phyloP scores from a whole-genome alignment of 768 basidiomycete genomes.

The Suillus plorans region DNA sequence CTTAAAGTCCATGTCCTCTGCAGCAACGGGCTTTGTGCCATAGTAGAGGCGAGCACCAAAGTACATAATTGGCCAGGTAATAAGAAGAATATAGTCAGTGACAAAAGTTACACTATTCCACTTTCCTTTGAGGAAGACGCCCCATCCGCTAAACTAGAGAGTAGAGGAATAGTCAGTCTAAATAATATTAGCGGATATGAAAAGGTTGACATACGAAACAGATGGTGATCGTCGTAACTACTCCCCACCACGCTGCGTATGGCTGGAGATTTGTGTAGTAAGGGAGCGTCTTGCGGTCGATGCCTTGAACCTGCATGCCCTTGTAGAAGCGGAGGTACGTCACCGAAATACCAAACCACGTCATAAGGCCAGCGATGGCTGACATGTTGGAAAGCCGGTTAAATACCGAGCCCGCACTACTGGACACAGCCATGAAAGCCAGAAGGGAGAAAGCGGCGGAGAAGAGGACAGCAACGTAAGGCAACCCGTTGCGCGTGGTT shows the following conservation, averaged over 20 bases:
- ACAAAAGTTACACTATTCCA: slow-evolving; percentile 69
- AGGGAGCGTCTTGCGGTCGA: slow-evolving; percentile 69
- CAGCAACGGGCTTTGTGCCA: slow-evolving; percentile 19
- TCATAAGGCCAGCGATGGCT: slow-evolving; percentile 62
- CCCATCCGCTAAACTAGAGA: slow-evolving; percentile 46
- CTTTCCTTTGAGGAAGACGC: slow-evolving; percentile 49
- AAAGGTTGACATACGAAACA: slow-evolving; percentile 53
- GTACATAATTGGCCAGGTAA: slow-evolving; percentile 76
- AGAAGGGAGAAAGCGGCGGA: slow-evolving; percentile 65
- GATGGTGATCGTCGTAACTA: slow-evolving; percentile 40
- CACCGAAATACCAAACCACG: slow-evolving; percentile 77
- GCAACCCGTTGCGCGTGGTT: slow-evolving; percentile 73
- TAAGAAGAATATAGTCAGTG: slow-evolving; percentile 75
- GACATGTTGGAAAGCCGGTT: slow-evolving; percentile 80
- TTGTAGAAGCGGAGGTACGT: slow-evolving; percentile 82
- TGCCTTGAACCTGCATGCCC: slow-evolving; percentile 81
- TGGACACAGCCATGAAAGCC: slow-evolving; percentile 76
- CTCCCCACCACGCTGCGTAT: slow-evolving; percentile 64
- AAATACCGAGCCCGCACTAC: slow-evolving; percentile 73
- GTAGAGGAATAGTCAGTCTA: slow-evolving; percentile 40
- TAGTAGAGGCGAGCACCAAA: slow-evolving; percentile 50
- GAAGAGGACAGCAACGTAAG: slow-evolving; percentile 67
- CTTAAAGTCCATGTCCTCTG: slow-evolving; percentile 84
- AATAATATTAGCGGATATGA: background rate
- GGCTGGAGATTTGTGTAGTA: slow-evolving; percentile 69